Percentiles rank a stretch among this genome's conserved stretches.
These are phyloP conservation scores for Boletus bicolor DNA, from an alignment of 768 basidiomycete genomes.

Conservation along the genomic window DNA sequence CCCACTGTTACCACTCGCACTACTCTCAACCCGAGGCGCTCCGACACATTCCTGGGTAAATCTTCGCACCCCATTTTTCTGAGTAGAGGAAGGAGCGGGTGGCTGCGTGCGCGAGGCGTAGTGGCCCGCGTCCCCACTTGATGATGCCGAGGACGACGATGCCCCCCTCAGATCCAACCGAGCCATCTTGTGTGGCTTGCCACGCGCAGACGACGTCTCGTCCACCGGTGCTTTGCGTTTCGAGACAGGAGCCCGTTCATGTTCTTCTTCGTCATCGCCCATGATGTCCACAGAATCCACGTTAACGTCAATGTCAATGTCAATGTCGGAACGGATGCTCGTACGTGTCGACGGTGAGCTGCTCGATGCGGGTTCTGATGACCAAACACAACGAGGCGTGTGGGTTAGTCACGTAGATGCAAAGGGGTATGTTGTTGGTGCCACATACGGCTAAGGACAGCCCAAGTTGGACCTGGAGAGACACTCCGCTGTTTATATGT, in stretches of 20 bases:
- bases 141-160: not conserved
- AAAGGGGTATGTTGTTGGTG: not conserved
- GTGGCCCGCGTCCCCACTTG: not conserved
- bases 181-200: slow-evolving; percentile 17
- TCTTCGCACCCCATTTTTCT: not conserved
- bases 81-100: not conserved
- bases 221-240: slow-evolving; percentile 27
- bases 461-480: slow-evolving; percentile 31
- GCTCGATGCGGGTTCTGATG: slow-evolving; percentile 20
- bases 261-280: slow-evolving; percentile 21
- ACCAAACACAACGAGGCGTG: not conserved
- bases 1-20: not conserved
- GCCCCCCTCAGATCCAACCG: slow-evolving; percentile 14
- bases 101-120: slow-evolving; percentile 6
- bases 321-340: slow-evolving; percentile 14
- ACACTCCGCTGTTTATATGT: not conserved
- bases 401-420: not conserved
- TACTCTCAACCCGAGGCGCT: not conserved
- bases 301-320: slow-evolving; percentile 14
- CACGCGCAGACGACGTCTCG: slow-evolving; percentile 5
- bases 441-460: slow-evolving; percentile 24
- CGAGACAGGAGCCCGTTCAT: slow-evolving; percentile 11
- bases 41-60: too few relatives aligned
- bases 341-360: slow-evolving; percentile 17
- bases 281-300: slow-evolving; percentile 9